These are phyloP conservation scores for Pichia sp. DNA, from an alignment of 1,139 yeast species.

Conservation along the genomic window DNA sequence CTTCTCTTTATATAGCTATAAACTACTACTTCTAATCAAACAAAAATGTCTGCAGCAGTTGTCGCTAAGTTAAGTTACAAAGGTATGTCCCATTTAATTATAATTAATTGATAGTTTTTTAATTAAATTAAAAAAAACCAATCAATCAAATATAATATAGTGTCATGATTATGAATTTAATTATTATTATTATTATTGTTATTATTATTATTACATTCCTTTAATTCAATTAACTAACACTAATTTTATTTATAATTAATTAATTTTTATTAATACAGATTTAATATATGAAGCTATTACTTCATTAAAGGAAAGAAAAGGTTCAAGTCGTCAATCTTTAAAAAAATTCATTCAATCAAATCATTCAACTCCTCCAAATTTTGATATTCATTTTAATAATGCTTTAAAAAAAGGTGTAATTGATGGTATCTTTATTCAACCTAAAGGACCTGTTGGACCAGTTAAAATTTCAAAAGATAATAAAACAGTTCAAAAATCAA, in stretches of 20 bases:
- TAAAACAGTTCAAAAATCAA: slow-evolving; percentile 6
- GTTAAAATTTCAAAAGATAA: slow-evolving; percentile 49
- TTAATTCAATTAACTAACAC: not conserved
- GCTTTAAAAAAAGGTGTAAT: slow-evolving; percentile 81
- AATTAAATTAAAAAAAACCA: no score
- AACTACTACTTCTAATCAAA: no score
- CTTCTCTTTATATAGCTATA: not conserved
- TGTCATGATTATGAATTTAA: no score
- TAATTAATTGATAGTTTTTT: no score
- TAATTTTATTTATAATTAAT: no score
- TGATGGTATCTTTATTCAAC: slow-evolving; percentile 71
- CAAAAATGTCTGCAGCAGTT: slow-evolving; percentile 25
- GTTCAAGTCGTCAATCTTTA: slow-evolving; percentile 68
- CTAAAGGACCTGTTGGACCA: slow-evolving; percentile 82
- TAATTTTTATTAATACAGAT: slow-evolving; percentile 36
- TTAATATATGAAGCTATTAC: slow-evolving; percentile 71
- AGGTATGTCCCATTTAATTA: slow-evolving; percentile 35
- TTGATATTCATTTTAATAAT: slow-evolving; percentile 69
- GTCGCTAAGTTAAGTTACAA: slow-evolving; percentile 42
- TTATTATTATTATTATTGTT: no score
- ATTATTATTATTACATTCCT: no score
- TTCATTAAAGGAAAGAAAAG: slow-evolving; percentile 72
- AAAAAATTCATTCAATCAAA: slow-evolving; percentile 56
- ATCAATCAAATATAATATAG: no score
- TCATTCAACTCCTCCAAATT: slow-evolving; percentile 56